Conservation (phyloP, 805 yeast species). For the Wickerhamiella nectarea region DNA sequence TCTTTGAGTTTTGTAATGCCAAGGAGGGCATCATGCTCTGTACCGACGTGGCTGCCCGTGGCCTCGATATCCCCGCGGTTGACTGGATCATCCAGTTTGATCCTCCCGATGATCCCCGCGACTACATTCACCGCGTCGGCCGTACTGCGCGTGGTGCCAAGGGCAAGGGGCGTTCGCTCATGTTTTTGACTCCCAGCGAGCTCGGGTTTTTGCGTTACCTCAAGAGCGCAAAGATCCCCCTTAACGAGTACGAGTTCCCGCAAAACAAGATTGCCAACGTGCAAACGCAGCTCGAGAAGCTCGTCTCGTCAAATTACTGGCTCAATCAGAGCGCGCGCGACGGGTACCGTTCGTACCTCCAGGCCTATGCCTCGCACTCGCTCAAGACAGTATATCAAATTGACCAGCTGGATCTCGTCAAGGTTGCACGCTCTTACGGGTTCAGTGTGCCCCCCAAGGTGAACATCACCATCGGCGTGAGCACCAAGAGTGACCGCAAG, state of each 20-base stretch:
- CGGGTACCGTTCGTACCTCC: slow-evolving; percentile 91
- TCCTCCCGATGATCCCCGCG: slow-evolving; percentile 99
- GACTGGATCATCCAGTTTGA: slow-evolving; percentile 99
- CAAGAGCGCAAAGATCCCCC: slow-evolving; percentile 93
- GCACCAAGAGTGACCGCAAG: slow-evolving; percentile 34
- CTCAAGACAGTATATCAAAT: slow-evolving; percentile 92
- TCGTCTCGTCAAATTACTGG: slow-evolving; percentile 85
- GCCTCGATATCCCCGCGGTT: slow-evolving; percentile 94
- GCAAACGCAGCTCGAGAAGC: slow-evolving; percentile 81
- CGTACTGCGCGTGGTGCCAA: slow-evolving; percentile 85
- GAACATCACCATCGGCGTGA: slow-evolving; percentile 87
- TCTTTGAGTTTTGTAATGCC: slow-evolving; percentile 96
- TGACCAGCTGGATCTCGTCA: slow-evolving; percentile 83
- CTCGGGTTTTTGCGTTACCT: slow-evolving; percentile 87
- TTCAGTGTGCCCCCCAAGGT: slow-evolving; percentile 90
- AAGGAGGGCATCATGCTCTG: slow-evolving; percentile 85
- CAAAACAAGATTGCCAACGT: slow-evolving; percentile 88
- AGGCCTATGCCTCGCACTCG: slow-evolving; percentile 95
- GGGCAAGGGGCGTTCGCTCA: slow-evolving; percentile 85
- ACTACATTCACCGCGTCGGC: slow-evolving; percentile 97
- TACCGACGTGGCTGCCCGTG: slow-evolving; percentile 99
- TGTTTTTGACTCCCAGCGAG: slow-evolving; percentile 91
- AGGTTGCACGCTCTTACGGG: slow-evolving; percentile 92
- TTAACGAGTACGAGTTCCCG: slow-evolving; percentile 96
- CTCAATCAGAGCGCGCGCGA: slow-evolving; percentile 90